Evolutionary conservation across 495 filamentous ascomycete species (phyloP).

Genomic region (Tuber indicum): DNA sequence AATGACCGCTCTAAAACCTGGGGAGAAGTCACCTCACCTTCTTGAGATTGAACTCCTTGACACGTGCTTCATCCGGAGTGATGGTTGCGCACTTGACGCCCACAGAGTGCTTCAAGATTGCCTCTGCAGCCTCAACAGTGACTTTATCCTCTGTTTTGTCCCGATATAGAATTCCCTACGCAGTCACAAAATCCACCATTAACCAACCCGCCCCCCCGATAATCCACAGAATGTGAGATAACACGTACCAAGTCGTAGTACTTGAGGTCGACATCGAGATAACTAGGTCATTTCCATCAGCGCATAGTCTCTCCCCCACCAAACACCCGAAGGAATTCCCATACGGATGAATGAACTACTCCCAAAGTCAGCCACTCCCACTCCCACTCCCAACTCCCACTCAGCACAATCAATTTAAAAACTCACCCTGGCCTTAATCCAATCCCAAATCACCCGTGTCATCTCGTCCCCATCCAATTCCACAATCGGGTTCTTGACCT

Average conservation of each 20-base stretch:
- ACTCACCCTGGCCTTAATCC: constrained; percentile 86
- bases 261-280: constrained; percentile 94
- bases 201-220: neutral
- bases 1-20: constrained; percentile 2
- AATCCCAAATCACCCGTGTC: constrained; percentile 97
- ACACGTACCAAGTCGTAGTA: constrained; percentile 80
- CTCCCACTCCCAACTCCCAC: constrained; percentile 2
- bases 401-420: constrained; percentile 3
- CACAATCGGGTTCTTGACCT: constrained; percentile 90
- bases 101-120: constrained; percentile 96
- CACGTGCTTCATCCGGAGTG: constrained; percentile 91
- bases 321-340: constrained; percentile 34
- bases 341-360: constrained; percentile 79
- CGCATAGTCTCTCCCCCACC: constrained; percentile 5
- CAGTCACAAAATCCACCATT: constrained; percentile 3
- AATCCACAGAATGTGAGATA: neutral
- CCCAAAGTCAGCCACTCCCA: neutral
- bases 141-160: constrained; percentile 95
- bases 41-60: constrained; percentile 97
- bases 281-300: constrained; percentile 46
- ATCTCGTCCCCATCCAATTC: constrained; percentile 99
- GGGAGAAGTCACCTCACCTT: constrained; percentile 58
- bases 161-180: constrained; percentile 77
- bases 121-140: constrained; percentile 87
- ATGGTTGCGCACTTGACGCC: constrained; percentile 99